These are phyloP conservation scores for Colletotrichum noveboracense DNA, from an alignment of 2,329 filamentous ascomycete species.

Conservation along the genomic window DNA sequence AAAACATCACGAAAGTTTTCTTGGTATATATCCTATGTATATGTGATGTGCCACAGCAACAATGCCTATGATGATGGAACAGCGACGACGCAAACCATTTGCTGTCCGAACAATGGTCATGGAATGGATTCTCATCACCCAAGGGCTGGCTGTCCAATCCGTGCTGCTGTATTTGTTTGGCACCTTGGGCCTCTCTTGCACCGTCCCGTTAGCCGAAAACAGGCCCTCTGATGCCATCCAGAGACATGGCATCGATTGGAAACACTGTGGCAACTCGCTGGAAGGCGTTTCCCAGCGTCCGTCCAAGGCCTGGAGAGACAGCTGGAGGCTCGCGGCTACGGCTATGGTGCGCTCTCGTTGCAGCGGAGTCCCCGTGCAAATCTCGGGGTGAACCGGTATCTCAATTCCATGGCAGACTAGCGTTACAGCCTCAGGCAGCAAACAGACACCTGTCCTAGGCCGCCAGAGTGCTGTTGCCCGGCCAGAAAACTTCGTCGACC, in stretches of 20 bases:
- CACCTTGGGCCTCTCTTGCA: neutral
- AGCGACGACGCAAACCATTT: neutral
- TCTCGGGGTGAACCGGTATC: slow-evolving; percentile 26
- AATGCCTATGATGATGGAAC: neutral
- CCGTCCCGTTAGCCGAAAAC: neutral
- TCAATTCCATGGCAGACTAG: slow-evolving; percentile 22
- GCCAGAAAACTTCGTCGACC: slow-evolving; percentile 6
- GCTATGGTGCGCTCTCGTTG: neutral
- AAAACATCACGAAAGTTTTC: neutral
- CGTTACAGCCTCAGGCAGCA: slow-evolving; percentile 21
- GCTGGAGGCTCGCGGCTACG: neutral
- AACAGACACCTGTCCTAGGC: neutral
- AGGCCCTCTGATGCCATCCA: slow-evolving; percentile 3
- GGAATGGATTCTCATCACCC: slow-evolving; percentile 13
- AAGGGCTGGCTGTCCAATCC: neutral
- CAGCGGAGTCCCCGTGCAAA: slow-evolving; percentile 23
- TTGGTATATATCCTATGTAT: neutral
- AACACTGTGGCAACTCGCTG: neutral
- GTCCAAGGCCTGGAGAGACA: neutral
- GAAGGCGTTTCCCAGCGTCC: neutral
- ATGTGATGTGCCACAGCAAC: neutral
- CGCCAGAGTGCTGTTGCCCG: slow-evolving; percentile 9
- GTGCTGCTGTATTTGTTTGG: neutral
- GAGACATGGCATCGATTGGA: neutral
- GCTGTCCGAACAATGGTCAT: neutral